Evolutionary conservation across 345 rosid genomes (phyloP).

Genomic region (Lumnitzera racemosa): DNA sequence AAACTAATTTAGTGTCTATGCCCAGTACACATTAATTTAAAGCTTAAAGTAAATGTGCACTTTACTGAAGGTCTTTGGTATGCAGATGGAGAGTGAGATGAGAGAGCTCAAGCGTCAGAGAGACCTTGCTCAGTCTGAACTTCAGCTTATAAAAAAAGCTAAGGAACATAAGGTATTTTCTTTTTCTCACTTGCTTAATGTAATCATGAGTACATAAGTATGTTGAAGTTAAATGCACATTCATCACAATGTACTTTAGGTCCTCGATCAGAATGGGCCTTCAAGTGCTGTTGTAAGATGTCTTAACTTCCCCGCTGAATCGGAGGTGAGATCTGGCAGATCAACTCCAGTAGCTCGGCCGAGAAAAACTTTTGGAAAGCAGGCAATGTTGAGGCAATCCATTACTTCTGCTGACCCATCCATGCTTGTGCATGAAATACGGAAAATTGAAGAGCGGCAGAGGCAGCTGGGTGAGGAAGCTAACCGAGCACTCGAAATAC

Average conservation of each 20-base stretch:
- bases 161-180: constrained; percentile 65
- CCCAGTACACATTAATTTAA: too few species aligned
- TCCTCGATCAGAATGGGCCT: constrained; percentile 45
- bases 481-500: constrained; percentile 80
- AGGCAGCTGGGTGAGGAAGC: constrained; percentile 89
- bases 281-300: constrained; percentile 62
- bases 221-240: too few species aligned
- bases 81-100: constrained; percentile 83
- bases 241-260: constrained; percentile 27
- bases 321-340: constrained; percentile 28
- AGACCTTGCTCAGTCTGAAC: constrained; percentile 76
- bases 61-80: constrained; percentile 4
- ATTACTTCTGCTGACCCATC: constrained; percentile 64
- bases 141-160: constrained; percentile 64
- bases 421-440: constrained; percentile 70
- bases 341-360: constrained; percentile 30
- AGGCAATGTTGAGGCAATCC: constrained; percentile 51
- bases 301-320: constrained; percentile 52
- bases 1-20: too few species aligned
- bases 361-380: constrained; percentile 34
- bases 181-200: neutral
- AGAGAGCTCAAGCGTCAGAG: constrained; percentile 92
- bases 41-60: neutral
- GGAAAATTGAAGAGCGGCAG: constrained; percentile 78
- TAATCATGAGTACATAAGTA: too few species aligned